Evolutionary conservation across 1,284 basidiomycete species (phyloP).

Genomic region (Coniophora puteana): DNA sequence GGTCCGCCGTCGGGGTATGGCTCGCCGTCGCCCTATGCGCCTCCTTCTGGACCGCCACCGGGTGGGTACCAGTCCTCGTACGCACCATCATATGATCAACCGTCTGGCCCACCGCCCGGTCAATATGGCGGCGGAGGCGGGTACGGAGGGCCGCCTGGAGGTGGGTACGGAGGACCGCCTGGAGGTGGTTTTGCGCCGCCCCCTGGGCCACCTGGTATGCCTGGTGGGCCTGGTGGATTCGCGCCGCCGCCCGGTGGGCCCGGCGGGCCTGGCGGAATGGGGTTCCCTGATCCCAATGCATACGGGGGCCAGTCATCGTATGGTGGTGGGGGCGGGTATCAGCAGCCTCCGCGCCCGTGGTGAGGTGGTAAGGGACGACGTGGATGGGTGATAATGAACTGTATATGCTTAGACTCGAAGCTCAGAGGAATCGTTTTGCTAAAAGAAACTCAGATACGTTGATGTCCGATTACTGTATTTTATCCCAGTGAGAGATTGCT

Average conservation of each 20-base stretch:
- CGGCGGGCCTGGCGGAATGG: constrained; percentile 8
- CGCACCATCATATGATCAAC: constrained; percentile 25
- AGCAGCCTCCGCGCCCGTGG: not conserved
- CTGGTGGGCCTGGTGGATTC: constrained; percentile 1
- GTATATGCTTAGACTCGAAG: too few species aligned
- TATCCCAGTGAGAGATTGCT: too few species aligned
- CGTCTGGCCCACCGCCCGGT: constrained; percentile 16
- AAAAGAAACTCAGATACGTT: not conserved
- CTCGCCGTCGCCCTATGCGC: constrained; percentile 20
- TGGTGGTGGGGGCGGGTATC: not conserved
- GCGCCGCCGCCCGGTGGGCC: not conserved
- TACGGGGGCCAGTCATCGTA: constrained; percentile 13
- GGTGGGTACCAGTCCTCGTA: constrained; percentile 19
- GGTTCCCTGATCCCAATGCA: constrained; percentile 29
- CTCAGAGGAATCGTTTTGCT: constrained; percentile 1
- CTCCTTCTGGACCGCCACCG: constrained; percentile 19
- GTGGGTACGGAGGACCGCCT: constrained; percentile 5
- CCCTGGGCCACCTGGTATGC: constrained; percentile 4
- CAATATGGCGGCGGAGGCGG: too few species aligned
- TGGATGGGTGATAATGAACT: too few species aligned
- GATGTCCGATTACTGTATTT: not conserved
- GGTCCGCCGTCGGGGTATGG: constrained; percentile 7
- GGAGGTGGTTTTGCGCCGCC: not conserved
- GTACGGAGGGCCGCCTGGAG: constrained; percentile 23
- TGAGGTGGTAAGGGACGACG: not conserved